Evolutionary conservation across 164 flowering plant species (phyloP).

Genomic region (Chimonanthus praecox): DNA sequence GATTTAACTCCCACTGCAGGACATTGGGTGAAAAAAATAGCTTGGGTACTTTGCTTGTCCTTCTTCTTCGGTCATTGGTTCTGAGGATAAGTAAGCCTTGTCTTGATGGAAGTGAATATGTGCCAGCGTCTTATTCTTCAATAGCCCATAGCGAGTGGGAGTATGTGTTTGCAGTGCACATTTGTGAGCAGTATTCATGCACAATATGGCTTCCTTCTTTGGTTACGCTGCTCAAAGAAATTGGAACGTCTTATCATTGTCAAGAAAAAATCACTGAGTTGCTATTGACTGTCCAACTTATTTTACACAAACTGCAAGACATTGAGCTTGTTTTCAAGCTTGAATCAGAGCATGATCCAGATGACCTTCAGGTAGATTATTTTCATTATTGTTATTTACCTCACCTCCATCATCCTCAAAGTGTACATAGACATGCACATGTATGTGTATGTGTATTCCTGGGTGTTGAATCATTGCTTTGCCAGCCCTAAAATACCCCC

Average conservation of each 20-base stretch:
- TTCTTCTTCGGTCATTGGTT: constrained; percentile 68
- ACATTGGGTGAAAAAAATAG: constrained; percentile 51
- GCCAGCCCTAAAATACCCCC: no score
- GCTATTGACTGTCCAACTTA: constrained; percentile 45
- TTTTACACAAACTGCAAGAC: constrained; percentile 54
- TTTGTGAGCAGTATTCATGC: constrained; percentile 75
- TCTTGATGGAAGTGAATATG: constrained; percentile 5
- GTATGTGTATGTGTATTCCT: no score
- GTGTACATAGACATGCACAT: no score
- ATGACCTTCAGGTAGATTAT: constrained; percentile 51
- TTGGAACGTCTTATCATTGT: constrained; percentile 20
- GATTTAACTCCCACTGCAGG: constrained; percentile 34
- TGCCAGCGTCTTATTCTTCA: constrained; percentile 19
- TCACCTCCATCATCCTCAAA: no score
- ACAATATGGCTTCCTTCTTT: constrained; percentile 85
- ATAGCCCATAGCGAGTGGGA: constrained; percentile 57
- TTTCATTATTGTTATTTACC: background rate
- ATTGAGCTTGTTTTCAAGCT: constrained; percentile 64
- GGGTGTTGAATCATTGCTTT: no score
- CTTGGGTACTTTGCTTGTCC: constrained; percentile 61
- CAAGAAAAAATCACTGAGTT: constrained; percentile 32
- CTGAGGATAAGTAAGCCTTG: constrained; percentile 28
- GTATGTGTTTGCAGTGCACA: constrained; percentile 49
- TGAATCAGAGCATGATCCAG: constrained; percentile 43
- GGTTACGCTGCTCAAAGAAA: constrained; percentile 41